These are phyloP conservation scores for Coleophoma crateriformis DNA, from an alignment of 2,329 filamentous ascomycete genomes.

Conservation along the genomic window DNA sequence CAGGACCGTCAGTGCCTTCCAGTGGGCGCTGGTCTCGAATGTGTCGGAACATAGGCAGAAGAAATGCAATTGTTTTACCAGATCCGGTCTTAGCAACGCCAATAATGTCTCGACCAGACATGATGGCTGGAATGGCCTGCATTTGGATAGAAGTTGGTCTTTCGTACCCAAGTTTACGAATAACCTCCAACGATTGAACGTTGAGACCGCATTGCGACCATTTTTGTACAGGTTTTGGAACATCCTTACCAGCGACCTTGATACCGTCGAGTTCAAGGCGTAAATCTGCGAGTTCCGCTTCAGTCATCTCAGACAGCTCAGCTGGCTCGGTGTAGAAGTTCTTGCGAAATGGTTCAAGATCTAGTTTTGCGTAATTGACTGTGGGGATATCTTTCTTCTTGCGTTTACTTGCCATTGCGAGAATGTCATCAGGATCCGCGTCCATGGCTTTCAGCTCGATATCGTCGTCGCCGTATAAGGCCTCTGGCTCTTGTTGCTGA, in stretches of 20 bases:
- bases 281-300: conserved; percentile 76
- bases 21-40: conserved; percentile 88
- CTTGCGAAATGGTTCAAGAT: conserved; percentile 83
- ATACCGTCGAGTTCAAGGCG: conserved; percentile 90
- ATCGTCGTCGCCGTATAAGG: conserved; percentile 87
- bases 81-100: conserved; percentile 97
- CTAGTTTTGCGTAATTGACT: conserved; percentile 80
- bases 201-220: conserved; percentile 95
- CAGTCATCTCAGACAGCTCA: conserved; percentile 76
- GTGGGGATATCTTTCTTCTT: conserved; percentile 96
- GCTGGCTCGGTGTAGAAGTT: conserved; percentile 91
- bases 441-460: conserved; percentile 57
- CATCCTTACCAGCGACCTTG: conserved; percentile 82
- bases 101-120: conserved; percentile 93
- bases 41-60: conserved; percentile 95
- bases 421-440: conserved; percentile 57
- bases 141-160: conserved; percentile 91
- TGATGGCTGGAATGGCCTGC: conserved; percentile 89
- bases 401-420: conserved; percentile 51
- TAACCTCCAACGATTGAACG: conserved; percentile 79
- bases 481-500: conserved; percentile 65
- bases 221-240: conserved; percentile 90
- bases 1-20: conserved; percentile 78
- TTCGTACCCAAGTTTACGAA: conserved; percentile 76
- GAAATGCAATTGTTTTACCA: conserved; percentile 92